Evolutionary conservation across 2,329 filamentous ascomycete species (phyloP).

Genomic region (Venturia pyrina): DNA sequence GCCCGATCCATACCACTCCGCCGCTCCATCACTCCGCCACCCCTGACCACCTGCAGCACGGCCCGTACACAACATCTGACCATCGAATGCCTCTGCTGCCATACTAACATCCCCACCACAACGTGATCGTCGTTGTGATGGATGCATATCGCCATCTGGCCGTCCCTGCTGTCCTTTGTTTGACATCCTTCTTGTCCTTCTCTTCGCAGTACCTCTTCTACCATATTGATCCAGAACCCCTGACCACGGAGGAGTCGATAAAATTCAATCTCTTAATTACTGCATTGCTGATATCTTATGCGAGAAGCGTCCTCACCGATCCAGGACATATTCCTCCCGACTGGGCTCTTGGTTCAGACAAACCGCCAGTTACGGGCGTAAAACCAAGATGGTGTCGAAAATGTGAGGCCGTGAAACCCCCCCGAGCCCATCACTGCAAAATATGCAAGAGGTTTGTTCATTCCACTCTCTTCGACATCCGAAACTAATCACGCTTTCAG

Average conservation of each 20-base stretch:
- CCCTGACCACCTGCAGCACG: neutral
- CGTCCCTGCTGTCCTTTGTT: constrained; percentile 55
- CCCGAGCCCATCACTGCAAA: constrained; percentile 72
- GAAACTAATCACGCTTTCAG: constrained; percentile 22
- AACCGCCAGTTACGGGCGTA: neutral
- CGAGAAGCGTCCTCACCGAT: constrained; percentile 49
- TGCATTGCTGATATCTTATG: constrained; percentile 61
- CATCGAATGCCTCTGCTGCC: neutral
- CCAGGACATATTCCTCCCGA: constrained; percentile 43
- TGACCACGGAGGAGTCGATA: constrained; percentile 46
- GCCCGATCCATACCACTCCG: too few relatives aligned
- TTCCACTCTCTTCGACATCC: neutral
- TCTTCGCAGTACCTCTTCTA: constrained; percentile 62
- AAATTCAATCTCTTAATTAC: constrained; percentile 57
- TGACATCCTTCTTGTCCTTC: constrained; percentile 63
- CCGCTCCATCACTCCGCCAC: too few relatives aligned
- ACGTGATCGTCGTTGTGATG: neutral
- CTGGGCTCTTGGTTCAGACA: constrained; percentile 21
- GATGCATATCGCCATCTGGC: constrained; percentile 34
- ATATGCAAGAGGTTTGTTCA: constrained; percentile 49
- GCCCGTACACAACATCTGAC: neutral
- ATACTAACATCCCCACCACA: neutral
- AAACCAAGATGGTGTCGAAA: constrained; percentile 59
- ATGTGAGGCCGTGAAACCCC: constrained; percentile 64
- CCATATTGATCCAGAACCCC: constrained; percentile 46